These are phyloP conservation scores for Fusarium heterosporum DNA, from an alignment of 2,329 filamentous ascomycete genomes.

Conservation along the genomic window DNA sequence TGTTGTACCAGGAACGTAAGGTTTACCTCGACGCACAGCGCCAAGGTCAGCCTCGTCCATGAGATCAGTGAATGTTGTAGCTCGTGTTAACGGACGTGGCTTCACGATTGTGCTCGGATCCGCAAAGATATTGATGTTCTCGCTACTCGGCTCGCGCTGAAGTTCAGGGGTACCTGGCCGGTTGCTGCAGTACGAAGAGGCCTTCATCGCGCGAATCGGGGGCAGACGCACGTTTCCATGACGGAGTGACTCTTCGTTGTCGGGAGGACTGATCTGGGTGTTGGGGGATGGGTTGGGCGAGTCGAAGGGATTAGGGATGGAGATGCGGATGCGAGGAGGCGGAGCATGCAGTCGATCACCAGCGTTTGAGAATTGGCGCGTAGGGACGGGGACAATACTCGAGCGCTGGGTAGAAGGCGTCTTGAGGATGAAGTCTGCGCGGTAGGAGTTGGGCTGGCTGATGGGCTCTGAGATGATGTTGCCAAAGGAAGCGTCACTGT, in stretches of 20 bases:
- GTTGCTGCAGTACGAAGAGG: slow-evolving; percentile 43
- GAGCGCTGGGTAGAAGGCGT: slow-evolving; percentile 37
- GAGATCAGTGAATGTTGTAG: slow-evolving; percentile 66
- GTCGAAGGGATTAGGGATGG: slow-evolving; percentile 54
- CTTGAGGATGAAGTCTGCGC: slow-evolving; percentile 66
- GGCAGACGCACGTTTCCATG: slow-evolving; percentile 48
- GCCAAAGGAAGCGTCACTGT: slow-evolving; percentile 44
- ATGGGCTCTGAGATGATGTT: slow-evolving; percentile 70
- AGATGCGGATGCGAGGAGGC: slow-evolving; percentile 45
- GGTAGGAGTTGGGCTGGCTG: slow-evolving; percentile 56
- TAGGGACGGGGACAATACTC: slow-evolving; percentile 20
- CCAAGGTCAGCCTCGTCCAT: slow-evolving; percentile 62
- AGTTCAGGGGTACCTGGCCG: slow-evolving; percentile 50
- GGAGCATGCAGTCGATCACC: slow-evolving; percentile 28
- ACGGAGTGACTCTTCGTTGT: slow-evolving; percentile 44
- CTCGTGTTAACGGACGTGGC: slow-evolving; percentile 46
- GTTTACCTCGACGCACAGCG: slow-evolving; percentile 55
- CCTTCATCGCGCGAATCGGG: slow-evolving; percentile 57
- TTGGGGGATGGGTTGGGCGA: slow-evolving; percentile 49
- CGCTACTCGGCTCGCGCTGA: slow-evolving; percentile 58
- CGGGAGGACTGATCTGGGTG: slow-evolving; percentile 40
- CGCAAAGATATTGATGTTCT: slow-evolving; percentile 66
- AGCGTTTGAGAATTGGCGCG: slow-evolving; percentile 25
- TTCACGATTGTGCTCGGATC: slow-evolving; percentile 58
- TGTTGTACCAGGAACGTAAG: slow-evolving; percentile 57